Evolutionary conservation across 257 asterid genomes (phyloP).

Genomic region (Salvia rosmarinus): DNA sequence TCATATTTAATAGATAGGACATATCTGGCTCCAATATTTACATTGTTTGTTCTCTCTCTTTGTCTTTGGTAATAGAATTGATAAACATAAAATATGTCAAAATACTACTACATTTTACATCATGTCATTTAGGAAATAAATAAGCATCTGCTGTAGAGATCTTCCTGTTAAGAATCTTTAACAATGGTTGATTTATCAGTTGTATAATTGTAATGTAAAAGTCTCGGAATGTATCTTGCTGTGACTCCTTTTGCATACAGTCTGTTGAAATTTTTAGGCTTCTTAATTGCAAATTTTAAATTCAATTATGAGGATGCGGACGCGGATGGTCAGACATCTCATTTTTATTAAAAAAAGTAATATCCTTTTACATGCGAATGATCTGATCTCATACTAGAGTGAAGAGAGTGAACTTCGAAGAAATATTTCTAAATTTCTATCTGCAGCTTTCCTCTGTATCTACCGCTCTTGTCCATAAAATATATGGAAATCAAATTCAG

Average conservation of each 20-base stretch:
- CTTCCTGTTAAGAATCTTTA: conserved; percentile 1
- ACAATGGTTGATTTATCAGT: neutral
- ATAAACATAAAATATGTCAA: neutral
- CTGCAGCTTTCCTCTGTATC: conserved; percentile 3
- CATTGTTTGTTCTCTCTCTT: neutral
- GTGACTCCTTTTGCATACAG: neutral
- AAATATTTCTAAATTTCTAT: neutral
- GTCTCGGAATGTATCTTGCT: neutral
- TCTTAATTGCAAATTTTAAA: neutral
- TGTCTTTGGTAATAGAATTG: conserved; percentile 1
- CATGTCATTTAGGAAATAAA: neutral
- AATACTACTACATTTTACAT: neutral
- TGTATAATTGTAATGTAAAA: neutral
- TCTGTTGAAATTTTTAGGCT: neutral
- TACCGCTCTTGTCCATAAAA: neutral
- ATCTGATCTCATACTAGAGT: neutral
- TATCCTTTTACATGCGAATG: neutral
- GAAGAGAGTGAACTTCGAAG: neutral
- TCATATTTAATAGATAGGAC: neutral
- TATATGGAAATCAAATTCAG: neutral
- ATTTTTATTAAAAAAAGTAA: neutral
- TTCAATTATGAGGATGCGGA: neutral
- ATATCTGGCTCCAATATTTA: neutral
- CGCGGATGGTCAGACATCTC: conserved; percentile 4
- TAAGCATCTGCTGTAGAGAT: neutral